Evolutionary conservation across 352 stramenopile species (phyloP), one percentile per base, ranked within the genome.

Genomic region (Phytophthora idaei): DNA sequence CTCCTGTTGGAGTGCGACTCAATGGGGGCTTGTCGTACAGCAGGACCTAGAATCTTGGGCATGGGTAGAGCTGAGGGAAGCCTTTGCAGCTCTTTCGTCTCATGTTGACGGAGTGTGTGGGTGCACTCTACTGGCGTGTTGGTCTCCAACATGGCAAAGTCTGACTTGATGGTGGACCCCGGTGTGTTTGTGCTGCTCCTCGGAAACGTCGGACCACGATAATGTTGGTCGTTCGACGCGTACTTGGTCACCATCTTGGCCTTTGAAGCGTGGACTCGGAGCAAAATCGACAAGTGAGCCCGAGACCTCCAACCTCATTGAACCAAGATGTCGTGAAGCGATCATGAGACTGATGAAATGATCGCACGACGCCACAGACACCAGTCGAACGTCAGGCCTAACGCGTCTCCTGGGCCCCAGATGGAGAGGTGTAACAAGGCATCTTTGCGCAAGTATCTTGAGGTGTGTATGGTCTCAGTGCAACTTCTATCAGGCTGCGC

Each of bases 41-140:
- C 52, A 10, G 73, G 65, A 11, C 57, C 53, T 25, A 77, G 31
- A 21, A 78, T 50, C 34, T 63, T 71, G 27, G 70, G 61, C 46
- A 71, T 48, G 9, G 68, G 67, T 15, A 75, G 42, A 10, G 51
- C 57, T 15, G 57, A 48, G 17, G 58, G 60, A 0, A 50, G 37
- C 11, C 50, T 62, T 4, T 45, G 51, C 25, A 55, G 21, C 7
- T 39, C 0, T 15, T 51, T 61, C 14, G 42, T 51, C 8, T 28
- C 32, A 27, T 39, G 2, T 53, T 66, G 45, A 28, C 47, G 45
- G 31, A 76, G 65, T 36, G 39, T 17, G 25, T 67, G 67, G 11
- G 32, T 49, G 55, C 71, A 64, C 21, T 81, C 73, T 8, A 66
- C 39, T n/a, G 74, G 68, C 17, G 74, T 78, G 39, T 56, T 63